These are phyloP conservation scores for Mycena belliarum DNA, from an alignment of 768 basidiomycete species.

Conservation along the genomic window DNA sequence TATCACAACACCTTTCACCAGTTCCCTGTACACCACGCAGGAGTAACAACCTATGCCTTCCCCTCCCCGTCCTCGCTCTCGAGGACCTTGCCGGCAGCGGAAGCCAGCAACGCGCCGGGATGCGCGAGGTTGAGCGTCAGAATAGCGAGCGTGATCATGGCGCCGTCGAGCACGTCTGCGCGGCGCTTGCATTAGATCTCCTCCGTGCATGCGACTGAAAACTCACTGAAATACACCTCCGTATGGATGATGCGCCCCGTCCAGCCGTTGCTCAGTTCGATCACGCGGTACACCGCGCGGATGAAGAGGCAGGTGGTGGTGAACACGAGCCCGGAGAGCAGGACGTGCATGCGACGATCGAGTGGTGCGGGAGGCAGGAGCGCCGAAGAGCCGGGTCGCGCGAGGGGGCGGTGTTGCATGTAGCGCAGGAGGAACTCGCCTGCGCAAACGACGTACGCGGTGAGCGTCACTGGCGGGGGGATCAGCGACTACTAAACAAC, in stretches of 20 bases:
- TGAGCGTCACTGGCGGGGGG: slow-evolving; percentile 9
- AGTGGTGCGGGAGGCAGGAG: neutral
- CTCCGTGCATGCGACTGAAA: too few species aligned
- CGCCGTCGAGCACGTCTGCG: slow-evolving; percentile 24
- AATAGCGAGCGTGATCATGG: slow-evolving; percentile 18
- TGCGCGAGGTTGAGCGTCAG: slow-evolving; percentile 18
- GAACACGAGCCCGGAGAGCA: slow-evolving; percentile 13
- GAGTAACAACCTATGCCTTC: too few species aligned
- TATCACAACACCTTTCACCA: too few species aligned
- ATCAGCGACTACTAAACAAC: slow-evolving; percentile 24
- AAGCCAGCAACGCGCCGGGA: slow-evolving; percentile 8
- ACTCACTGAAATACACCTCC: slow-evolving; percentile 35
- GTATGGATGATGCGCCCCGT: slow-evolving; percentile 33
- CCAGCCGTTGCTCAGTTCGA: slow-evolving; percentile 38
- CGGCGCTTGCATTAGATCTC: too few species aligned
- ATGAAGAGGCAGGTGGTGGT: slow-evolving; percentile 23
- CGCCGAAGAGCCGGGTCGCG: too few species aligned
- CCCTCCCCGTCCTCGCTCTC: too few species aligned
- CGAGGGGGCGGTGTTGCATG: slow-evolving; percentile 8
- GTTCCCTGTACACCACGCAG: too few species aligned
- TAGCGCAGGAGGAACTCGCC: slow-evolving; percentile 45
- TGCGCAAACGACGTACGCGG: slow-evolving; percentile 31
- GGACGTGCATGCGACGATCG: neutral
- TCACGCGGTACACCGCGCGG: slow-evolving; percentile 34
- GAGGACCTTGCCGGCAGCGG: too few species aligned